Base-by-base conservation (phyloP, 495 filamentous ascomycete genomes). In the Penicillium silybi region DNA sequence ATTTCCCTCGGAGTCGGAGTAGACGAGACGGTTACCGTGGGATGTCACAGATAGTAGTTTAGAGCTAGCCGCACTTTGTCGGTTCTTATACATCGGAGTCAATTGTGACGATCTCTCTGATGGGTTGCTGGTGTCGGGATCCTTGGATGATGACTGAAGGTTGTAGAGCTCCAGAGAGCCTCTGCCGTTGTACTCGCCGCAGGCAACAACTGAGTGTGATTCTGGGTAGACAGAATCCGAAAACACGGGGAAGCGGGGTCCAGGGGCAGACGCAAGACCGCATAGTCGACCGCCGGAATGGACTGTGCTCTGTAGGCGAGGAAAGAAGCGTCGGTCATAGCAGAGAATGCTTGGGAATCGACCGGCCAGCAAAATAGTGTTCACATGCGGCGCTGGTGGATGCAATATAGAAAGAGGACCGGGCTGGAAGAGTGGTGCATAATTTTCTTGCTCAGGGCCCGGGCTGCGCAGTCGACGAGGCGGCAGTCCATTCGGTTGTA, bases 131-230 rank as follows among this genome's bases (percentile, higher is more conserved):
- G 54, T 41, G 9, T 18, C 37, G 20, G 38, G 23, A 20, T 65
- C 45, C 23, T 59, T 34, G 13, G 59, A 57, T n/a, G 62, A 61
- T 29, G 76, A 52, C 6, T 58, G 59, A 9, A 93, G 68, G 43
- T 82, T 82, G 66, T 96, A 96, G n/a, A 95, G 71, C 62, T 97
- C 92, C 9, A 97, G 74, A 0, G 88, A 91, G 6, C 92, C 92
- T 61, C 92, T 87, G 17, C 89, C 90, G 52, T 95, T 95, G 70
- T 97, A 97, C 64, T 95, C 90, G n/a, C 91, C 92, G 50, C 87
- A 88, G 16, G 91, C 90, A 29, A 92, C 81, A 37, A 97, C 70
- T 5, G 82, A 87, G 46, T 82, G 74, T 10, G 79, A 77, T 2
- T 79, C 77, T 8, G 71, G 72, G 6, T 48, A 83, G 42, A 29